phyloP scores from a whole-genome alignment of 2,329 filamentous ascomycete species.

The Botryotinia globosa region DNA sequence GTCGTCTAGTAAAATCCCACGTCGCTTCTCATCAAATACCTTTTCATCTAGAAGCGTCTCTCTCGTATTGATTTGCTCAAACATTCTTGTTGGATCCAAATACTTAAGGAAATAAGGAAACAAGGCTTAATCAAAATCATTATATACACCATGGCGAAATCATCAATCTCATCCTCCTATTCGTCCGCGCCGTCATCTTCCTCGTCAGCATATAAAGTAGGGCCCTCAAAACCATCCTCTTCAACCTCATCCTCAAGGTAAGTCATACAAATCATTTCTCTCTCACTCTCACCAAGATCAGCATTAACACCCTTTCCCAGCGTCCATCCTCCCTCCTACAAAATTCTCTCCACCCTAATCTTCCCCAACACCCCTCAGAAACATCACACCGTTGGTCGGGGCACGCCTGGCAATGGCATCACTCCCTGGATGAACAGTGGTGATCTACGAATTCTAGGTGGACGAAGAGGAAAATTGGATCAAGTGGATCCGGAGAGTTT shows the following conservation, averaged over 20 bases:
- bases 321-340: not conserved
- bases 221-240: too few species aligned
- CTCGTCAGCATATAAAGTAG: not conserved
- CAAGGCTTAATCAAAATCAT: not conserved
- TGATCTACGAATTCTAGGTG: not conserved
- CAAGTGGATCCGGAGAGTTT: slow-evolving; percentile 15
- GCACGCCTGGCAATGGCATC: not conserved
- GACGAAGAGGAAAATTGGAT: not conserved
- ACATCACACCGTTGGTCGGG: not conserved
- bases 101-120: not conserved
- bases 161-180: not conserved
- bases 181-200: not conserved
- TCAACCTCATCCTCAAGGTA: not conserved
- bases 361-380: not conserved
- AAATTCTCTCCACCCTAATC: not conserved
- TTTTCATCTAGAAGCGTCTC: not conserved
- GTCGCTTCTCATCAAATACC: not conserved
- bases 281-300: not conserved
- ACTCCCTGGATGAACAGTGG: slow-evolving; percentile 14
- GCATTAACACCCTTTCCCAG: not conserved
- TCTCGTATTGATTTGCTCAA: not conserved
- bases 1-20: not conserved
- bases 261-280: too few species aligned
- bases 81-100: not conserved
- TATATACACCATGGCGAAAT: not conserved